Evolutionary conservation across 306 rosid genomes (phyloP).

Genomic region (Lagenaria siceraria): DNA sequence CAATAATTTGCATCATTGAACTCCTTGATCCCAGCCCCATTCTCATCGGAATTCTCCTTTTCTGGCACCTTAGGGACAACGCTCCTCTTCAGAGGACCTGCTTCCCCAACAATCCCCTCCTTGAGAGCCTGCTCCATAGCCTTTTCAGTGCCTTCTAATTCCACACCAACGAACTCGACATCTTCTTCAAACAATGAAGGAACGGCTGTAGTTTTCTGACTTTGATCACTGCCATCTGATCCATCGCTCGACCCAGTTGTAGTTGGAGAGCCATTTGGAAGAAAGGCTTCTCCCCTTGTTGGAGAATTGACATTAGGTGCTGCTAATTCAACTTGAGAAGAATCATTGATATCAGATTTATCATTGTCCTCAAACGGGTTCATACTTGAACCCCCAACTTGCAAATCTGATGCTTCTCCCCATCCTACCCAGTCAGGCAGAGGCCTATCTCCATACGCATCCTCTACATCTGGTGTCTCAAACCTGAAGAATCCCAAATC

Average conservation of each 20-base stretch:
- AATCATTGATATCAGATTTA: conserved; percentile 22
- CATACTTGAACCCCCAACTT: conserved; percentile 48
- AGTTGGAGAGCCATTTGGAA: conserved; percentile 56
- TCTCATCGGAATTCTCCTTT: conserved; percentile 62
- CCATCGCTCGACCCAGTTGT: conserved; percentile 32
- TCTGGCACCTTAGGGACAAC: conserved; percentile 40
- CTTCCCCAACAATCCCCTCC: conserved; percentile 98
- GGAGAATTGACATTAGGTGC: conserved; percentile 29
- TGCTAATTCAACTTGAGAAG: conserved; percentile 29
- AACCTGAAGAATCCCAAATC: conserved; percentile 79
- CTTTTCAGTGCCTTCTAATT: conserved; percentile 81
- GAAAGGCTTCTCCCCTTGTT: conserved; percentile 27
- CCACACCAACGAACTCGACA: conserved; percentile 94
- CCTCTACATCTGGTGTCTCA: conserved; percentile 62
- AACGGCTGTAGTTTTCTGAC: conserved; percentile 38
- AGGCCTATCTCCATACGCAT: conserved; percentile 59
- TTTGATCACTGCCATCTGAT: conserved; percentile 24
- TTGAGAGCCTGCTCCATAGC: conserved; percentile 98
- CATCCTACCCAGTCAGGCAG: conserved; percentile 92
- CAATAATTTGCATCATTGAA: conserved; percentile 93
- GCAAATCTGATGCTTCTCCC: conserved; percentile 66
- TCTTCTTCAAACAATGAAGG: conserved; percentile 92
- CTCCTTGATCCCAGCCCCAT: conserved; percentile 65
- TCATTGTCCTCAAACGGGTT: conserved; percentile 75
- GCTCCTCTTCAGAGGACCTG: conserved; percentile 89